Evolutionary conservation across 345 rosid genomes (phyloP).

Genomic region (Lepidium aucheri): DNA sequence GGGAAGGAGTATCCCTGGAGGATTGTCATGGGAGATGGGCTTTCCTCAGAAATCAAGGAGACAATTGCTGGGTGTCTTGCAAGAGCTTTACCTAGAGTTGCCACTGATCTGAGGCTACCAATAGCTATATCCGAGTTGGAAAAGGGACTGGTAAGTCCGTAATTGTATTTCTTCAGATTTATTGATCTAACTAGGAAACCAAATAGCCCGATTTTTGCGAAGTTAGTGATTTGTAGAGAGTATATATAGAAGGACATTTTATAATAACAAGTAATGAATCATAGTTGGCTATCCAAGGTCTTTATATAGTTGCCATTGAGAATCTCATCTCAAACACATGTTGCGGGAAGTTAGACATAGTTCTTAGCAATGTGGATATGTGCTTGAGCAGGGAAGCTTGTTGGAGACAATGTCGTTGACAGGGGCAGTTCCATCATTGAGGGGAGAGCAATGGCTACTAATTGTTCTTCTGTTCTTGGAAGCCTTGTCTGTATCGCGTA

Average conservation of each 20-base stretch:
- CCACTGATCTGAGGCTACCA: slow-evolving; percentile 57
- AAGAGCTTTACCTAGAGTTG: slow-evolving; percentile 70
- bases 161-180: neutral
- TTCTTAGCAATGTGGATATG: neutral
- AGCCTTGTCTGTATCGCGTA: slow-evolving; percentile 60
- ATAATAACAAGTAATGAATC: neutral
- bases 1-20: slow-evolving; percentile 61
- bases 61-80: slow-evolving; percentile 69
- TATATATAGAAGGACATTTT: neutral
- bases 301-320: neutral
- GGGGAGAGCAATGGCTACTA: slow-evolving; percentile 72
- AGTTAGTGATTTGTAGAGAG: neutral
- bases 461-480: slow-evolving; percentile 65
- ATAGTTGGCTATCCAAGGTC: neutral
- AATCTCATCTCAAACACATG: neutral
- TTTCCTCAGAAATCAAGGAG: slow-evolving; percentile 78
- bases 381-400: slow-evolving; percentile 47
- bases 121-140: slow-evolving; percentile 65
- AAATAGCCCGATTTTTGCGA: neutral
- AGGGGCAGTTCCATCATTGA: slow-evolving; percentile 63
- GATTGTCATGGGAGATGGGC: slow-evolving; percentile 49
- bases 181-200: neutral
- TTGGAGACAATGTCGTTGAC: slow-evolving; percentile 78
- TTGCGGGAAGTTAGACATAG: neutral
- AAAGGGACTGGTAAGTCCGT: slow-evolving; percentile 53